phyloP scores from a whole-genome alignment of 441 rosid genomes.

The Raphanus hybrid region DNA sequence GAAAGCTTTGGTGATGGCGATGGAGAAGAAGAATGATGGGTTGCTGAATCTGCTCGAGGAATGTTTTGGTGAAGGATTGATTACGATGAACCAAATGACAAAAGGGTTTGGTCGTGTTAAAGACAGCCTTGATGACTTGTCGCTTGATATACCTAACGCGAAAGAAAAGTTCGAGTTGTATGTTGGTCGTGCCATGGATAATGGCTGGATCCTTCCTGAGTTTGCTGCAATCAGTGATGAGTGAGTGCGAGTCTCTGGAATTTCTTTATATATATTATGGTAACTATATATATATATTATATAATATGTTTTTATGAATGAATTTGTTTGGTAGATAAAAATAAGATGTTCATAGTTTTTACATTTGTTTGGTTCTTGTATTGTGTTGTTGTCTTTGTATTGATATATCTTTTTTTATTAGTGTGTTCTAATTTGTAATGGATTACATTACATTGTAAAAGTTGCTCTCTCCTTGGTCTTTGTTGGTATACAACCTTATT shows the following conservation, averaged over 20 bases:
- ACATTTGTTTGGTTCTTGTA: conserved; percentile 18
- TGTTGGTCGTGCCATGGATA: conserved; percentile 65
- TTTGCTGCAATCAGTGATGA: conserved; percentile 54
- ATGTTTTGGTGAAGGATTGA: conserved; percentile 89
- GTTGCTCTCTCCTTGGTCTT: neutral
- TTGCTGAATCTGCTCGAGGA: conserved; percentile 83
- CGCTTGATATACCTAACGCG: conserved; percentile 96
- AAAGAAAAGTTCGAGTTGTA: conserved; percentile 80
- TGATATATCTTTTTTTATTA: neutral
- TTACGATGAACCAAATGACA: conserved; percentile 92
- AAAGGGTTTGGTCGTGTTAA: conserved; percentile 87
- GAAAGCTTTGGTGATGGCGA: conserved; percentile 99
- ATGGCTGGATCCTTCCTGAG: conserved; percentile 82
- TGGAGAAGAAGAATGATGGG: conserved; percentile 97
- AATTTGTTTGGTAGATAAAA: conserved; percentile 28
- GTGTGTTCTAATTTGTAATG: conserved; percentile 33
- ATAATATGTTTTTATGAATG: conserved; percentile 13
- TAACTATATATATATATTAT: neutral
- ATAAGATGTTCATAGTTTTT: conserved; percentile 26
- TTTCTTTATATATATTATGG: conserved; percentile 17
- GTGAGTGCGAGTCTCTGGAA: conserved; percentile 41
- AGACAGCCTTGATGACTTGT: conserved; percentile 93
- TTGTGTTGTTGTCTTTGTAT: conserved; percentile 26
- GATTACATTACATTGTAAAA: conserved; percentile 3
- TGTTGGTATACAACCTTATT: conserved; percentile 35